Conservation (phyloP, 495 filamentous ascomycete genomes). For the Elasticomyces elasticus region DNA sequence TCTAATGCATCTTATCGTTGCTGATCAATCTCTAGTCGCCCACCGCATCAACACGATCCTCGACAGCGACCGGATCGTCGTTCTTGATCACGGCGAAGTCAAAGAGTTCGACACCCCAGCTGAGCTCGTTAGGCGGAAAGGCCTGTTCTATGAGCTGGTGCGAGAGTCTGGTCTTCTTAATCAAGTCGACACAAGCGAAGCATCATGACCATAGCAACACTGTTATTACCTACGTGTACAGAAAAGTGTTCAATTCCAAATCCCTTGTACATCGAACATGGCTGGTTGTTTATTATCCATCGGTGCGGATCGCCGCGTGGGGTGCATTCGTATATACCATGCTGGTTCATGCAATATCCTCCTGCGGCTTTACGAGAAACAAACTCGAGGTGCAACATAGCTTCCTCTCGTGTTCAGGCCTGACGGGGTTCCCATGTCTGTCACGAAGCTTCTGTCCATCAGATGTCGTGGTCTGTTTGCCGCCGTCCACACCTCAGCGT, state of each 20-base stretch:
- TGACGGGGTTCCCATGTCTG: too few species aligned
- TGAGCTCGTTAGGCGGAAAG: constrained; percentile 28
- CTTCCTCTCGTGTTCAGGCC: too few species aligned
- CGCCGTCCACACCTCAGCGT: not conserved
- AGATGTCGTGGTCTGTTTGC: too few species aligned
- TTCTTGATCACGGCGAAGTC: constrained; percentile 59
- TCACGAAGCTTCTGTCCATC: too few species aligned
- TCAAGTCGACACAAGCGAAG: constrained; percentile 3
- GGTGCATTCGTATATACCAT: too few species aligned
- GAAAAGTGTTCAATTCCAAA: not conserved
- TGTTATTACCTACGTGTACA: not conserved
- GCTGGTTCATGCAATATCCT: too few species aligned
- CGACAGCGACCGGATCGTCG: constrained; percentile 82
- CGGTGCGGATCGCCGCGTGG: not conserved
- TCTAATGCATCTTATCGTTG: too few species aligned
- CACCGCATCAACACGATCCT: constrained; percentile 96
- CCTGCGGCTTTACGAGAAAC: too few species aligned
- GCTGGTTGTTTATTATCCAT: too few species aligned
- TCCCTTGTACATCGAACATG: not conserved
- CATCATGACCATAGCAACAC: not conserved
- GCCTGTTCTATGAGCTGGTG: constrained; percentile 36
- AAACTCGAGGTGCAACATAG: too few species aligned
- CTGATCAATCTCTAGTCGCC: constrained; percentile 41
- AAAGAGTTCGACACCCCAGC: constrained; percentile 38
- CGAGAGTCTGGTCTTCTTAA: constrained; percentile 31